Percentiles rank a stretch among this genome's conserved stretches.
These are phyloP conservation scores for Hypoxylon rubiginosum DNA, from an alignment of 2,329 filamentous ascomycete genomes.

Conservation along the genomic window DNA sequence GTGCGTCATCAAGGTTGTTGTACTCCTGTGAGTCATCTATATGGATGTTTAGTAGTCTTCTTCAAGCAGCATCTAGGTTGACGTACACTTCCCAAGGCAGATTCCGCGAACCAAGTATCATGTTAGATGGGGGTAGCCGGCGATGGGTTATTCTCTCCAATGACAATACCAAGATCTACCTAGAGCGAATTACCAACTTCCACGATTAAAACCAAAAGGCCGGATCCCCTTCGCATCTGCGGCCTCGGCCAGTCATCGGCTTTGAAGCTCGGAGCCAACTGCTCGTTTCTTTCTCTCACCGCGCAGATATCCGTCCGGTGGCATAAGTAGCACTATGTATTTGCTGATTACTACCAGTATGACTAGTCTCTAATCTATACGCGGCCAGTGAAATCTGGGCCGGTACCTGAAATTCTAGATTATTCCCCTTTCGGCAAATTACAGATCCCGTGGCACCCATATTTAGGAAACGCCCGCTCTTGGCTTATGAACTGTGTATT, in stretches of 20 bases:
- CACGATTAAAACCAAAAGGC: conserved; percentile 22
- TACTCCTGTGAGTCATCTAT: conserved; percentile 36
- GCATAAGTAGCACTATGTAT: conserved; percentile 11
- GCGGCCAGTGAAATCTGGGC: conserved; percentile 17
- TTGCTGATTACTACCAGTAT: conserved; percentile 24
- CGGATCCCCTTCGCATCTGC: conserved; percentile 7
- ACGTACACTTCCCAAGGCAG: conserved; percentile 23
- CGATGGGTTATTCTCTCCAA: conserved; percentile 8
- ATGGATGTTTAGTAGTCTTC: conserved; percentile 22
- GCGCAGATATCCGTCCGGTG: conserved; percentile 17
- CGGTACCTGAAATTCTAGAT: conserved; percentile 33
- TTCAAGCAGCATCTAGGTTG: conserved; percentile 22
- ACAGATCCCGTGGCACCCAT: conserved; percentile 38
- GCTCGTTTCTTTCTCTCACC: conserved; percentile 24
- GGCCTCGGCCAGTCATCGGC: conserved; percentile 19
- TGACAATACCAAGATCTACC: conserved; percentile 4
- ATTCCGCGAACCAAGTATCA: conserved; percentile 27
- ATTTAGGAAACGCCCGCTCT: conserved; percentile 34
- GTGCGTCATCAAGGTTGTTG: conserved; percentile 10
- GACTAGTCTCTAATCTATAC: conserved; percentile 11
- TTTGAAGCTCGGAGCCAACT: conserved; percentile 14
- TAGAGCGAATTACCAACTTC: conserved; percentile 16
- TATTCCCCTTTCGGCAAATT: conserved; percentile 37
- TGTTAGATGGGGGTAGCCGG: conserved; percentile 13
- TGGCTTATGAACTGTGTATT: conserved; percentile 26